Evolutionary conservation across 306 rosid species (phyloP).

Genomic region (Neltuma alba): DNA sequence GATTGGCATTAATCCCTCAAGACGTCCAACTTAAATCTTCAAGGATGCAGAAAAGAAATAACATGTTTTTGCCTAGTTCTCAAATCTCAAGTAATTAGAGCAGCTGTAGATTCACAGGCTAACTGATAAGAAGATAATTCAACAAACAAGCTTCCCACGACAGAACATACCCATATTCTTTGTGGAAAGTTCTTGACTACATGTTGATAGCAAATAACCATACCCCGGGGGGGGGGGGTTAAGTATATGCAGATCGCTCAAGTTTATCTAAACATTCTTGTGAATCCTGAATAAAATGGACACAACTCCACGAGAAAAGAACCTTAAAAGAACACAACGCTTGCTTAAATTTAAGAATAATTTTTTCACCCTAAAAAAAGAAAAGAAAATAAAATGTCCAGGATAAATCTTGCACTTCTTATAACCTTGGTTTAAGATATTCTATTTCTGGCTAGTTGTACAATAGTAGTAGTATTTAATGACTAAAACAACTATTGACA

Average conservation of each 20-base stretch:
- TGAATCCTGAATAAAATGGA: neutral
- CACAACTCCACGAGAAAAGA: neutral
- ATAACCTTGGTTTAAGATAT: neutral
- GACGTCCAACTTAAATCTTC: slow-evolving; percentile 3
- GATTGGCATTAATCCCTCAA: slow-evolving; percentile 5
- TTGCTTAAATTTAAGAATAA: neutral
- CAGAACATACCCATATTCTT: neutral
- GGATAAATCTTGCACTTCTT: neutral
- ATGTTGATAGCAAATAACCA: neutral
- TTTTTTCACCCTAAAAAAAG: neutral
- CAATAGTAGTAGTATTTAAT: neutral
- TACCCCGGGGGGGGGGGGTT: neutral
- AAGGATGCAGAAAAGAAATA: neutral
- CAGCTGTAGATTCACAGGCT: neutral
- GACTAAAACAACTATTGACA: neutral
- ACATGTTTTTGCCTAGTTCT: neutral
- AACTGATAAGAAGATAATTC: neutral
- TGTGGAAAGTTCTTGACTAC: neutral
- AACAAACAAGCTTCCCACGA: slow-evolving; percentile 4
- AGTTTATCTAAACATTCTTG: neutral
- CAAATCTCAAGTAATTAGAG: slow-evolving; percentile 11
- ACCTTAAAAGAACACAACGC: neutral
- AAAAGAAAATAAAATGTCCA: neutral
- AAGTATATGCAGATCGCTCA: neutral
- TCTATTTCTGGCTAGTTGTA: neutral